Conservation (phyloP, 768 basidiomycete species). For the Russula lepida region DNA sequence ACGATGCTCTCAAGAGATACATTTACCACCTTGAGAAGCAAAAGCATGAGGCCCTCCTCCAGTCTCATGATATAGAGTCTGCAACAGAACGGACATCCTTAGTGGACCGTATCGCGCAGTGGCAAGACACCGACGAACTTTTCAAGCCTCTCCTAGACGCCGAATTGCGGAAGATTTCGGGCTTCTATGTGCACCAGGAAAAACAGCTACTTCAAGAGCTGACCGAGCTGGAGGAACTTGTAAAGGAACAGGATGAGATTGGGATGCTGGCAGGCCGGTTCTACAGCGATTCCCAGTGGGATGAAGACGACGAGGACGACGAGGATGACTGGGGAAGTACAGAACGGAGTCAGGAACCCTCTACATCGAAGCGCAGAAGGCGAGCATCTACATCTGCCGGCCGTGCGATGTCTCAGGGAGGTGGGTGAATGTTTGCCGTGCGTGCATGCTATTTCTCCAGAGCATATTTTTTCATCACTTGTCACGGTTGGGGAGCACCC, state of each 20-base stretch:
- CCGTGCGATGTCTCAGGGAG: conserved; percentile 12
- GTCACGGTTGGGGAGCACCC: background rate
- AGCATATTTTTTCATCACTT: background rate
- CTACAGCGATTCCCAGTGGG: conserved; percentile 41
- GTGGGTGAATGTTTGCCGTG: background rate
- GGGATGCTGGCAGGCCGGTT: conserved; percentile 43
- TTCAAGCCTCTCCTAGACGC: conserved; percentile 74
- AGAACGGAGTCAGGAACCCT: conserved; percentile 30
- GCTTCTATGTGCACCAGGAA: conserved; percentile 75
- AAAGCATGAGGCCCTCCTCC: conserved; percentile 39
- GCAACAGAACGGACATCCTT: conserved; percentile 49
- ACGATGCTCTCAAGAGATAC: conserved; percentile 74
- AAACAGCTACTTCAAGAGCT: conserved; percentile 59
- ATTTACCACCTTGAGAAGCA: conserved; percentile 83
- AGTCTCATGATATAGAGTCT: conserved; percentile 50
- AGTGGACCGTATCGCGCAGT: conserved; percentile 33
- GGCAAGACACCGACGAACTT: conserved; percentile 39
- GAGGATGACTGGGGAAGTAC: conserved; percentile 31
- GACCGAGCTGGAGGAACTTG: conserved; percentile 46
- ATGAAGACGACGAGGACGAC: conserved; percentile 53
- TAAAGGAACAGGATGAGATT: conserved; percentile 50
- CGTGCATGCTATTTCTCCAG: background rate
- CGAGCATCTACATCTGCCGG: conserved; percentile 24
- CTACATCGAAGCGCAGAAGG: conserved; percentile 26
- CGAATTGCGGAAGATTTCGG: conserved; percentile 71